Evolutionary conservation across 768 basidiomycete species (phyloP).

Genomic region (Inosperma sp.): DNA sequence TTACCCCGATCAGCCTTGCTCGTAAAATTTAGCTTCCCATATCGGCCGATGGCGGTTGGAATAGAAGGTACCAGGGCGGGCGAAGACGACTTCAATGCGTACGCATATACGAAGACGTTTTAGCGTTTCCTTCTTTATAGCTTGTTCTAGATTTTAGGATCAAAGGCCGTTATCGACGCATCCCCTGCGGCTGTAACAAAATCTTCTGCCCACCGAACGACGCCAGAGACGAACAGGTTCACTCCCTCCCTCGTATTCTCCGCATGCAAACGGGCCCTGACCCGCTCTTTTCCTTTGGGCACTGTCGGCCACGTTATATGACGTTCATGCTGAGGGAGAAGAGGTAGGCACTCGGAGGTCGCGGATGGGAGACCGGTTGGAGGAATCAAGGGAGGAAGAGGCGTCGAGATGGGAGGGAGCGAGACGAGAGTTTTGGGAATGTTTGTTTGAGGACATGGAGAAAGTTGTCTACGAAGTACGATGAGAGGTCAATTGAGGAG

Average conservation of each 20-base stretch:
- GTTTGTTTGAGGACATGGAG: conserved; percentile 25
- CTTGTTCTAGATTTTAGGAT: too few species aligned
- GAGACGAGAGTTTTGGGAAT: conserved; percentile 36
- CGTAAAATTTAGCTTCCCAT: too few species aligned
- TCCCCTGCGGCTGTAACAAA: too few species aligned
- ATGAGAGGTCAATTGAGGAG: conserved; percentile 47
- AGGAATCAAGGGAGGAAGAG: conserved; percentile 21
- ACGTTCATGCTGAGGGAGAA: conserved; percentile 52
- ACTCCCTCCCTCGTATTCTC: conserved; percentile 66
- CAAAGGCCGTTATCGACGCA: too few species aligned
- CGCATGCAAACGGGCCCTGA: conserved; percentile 85
- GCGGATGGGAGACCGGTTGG: conserved; percentile 61
- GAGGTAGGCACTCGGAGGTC: conserved; percentile 69
- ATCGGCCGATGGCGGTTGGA: too few species aligned
- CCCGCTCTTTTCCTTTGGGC: conserved; percentile 77
- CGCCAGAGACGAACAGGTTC: conserved; percentile 46
- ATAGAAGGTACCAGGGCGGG: too few species aligned
- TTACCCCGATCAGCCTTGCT: too few species aligned
- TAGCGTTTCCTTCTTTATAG: too few species aligned
- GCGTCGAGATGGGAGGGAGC: conserved; percentile 35
- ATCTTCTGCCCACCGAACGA: conserved; percentile 47
- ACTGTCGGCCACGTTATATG: conserved; percentile 88
- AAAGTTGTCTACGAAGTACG: conserved; percentile 35
- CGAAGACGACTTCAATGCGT: too few species aligned
- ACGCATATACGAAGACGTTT: too few species aligned